These are phyloP conservation scores for Kazachstania psychrophila DNA, from an alignment of 805 yeast species.

Conservation along the genomic window DNA sequence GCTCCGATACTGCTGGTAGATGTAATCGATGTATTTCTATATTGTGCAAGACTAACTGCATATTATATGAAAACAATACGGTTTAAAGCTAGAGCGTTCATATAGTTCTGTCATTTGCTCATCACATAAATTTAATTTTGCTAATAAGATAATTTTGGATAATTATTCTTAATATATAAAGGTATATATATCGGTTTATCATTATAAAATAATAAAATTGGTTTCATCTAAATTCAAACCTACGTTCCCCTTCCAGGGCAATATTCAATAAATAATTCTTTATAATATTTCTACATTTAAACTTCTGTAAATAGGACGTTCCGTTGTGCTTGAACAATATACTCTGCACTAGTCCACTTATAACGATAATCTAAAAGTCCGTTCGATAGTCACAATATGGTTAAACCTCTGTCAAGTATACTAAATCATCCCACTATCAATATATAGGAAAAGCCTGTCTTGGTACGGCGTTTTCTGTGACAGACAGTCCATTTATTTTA, in stretches of 20 bases:
- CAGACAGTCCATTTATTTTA: too few relatives aligned
- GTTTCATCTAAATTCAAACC: conserved; percentile 52
- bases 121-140: too few relatives aligned
- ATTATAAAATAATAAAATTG: too few relatives aligned
- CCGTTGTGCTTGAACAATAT: conserved; percentile 46
- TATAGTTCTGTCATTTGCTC: too few relatives aligned
- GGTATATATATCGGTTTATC: not conserved
- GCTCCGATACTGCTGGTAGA: conserved; percentile 1
- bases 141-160: too few relatives aligned
- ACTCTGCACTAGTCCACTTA: conserved; percentile 45
- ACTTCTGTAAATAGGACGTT: conserved; percentile 36
- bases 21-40: not conserved
- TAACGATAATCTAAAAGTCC: conserved; percentile 42
- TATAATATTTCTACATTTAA: conserved; percentile 61
- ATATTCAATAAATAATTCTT: conserved; percentile 53
- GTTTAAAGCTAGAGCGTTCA: too few relatives aligned
- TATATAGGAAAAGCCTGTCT: too few relatives aligned
- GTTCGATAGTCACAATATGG: too few relatives aligned
- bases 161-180: too few relatives aligned
- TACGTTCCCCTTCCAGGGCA: conserved; percentile 58
- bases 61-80: not conserved
- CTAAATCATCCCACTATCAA: too few relatives aligned
- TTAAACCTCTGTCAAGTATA: too few relatives aligned
- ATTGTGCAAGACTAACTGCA: not conserved
- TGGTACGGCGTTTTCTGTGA: too few relatives aligned